These are phyloP conservation scores for Picea abies DNA, from an alignment of 83 land plant genomes.

Conservation along the genomic window DNA sequence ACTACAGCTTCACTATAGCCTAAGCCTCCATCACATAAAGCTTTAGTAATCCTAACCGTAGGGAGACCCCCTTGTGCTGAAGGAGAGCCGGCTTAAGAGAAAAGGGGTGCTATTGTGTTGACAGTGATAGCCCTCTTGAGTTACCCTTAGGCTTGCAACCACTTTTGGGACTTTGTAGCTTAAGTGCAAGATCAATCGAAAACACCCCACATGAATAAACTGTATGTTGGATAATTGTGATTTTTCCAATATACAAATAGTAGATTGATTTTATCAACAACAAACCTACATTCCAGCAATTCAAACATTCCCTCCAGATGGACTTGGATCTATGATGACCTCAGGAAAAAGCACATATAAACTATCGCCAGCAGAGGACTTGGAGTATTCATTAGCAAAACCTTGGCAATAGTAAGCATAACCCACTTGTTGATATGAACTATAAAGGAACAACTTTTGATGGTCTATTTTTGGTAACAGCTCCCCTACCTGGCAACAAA, in stretches of 20 bases:
- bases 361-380: background rate
- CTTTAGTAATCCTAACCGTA: no score
- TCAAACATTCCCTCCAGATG: background rate
- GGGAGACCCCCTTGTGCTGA: no score
- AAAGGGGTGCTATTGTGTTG: no score
- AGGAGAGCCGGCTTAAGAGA: no score
- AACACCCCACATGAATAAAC: no score
- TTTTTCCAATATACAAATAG: background rate
- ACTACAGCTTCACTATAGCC: no score
- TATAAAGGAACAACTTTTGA: background rate
- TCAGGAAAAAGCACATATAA: background rate
- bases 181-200: no score
- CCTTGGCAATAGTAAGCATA: background rate
- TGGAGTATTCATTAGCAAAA: background rate
- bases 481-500: background rate
- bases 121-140: no score
- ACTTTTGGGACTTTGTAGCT: no score
- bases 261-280: no score
- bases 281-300: background rate
- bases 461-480: background rate
- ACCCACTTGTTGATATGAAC: background rate
- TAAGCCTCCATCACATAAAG: no score
- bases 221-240: background rate
- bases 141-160: no score
- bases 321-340: background rate